A percentile compares a stretch with the other conserved stretches of the same genome.
These are phyloP conservation scores for Enterospora canceri DNA, from an alignment of 371 early-diverging fungal species.

Conservation along the genomic window DNA sequence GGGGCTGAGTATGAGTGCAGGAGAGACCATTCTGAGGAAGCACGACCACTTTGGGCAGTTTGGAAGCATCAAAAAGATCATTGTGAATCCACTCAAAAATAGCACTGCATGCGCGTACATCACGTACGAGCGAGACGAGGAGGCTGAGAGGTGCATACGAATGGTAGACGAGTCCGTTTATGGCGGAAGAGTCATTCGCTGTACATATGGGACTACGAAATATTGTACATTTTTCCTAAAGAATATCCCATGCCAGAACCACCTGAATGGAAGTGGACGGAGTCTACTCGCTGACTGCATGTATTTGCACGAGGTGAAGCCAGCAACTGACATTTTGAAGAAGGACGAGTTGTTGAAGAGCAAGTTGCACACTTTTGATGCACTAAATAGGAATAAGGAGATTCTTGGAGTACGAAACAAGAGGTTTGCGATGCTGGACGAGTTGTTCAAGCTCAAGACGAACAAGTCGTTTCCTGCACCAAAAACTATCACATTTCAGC, in stretches of 20 bases:
- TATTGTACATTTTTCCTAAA: conserved; percentile 58
- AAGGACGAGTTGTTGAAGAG: conserved; percentile 56
- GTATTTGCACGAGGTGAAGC: conserved; percentile 54
- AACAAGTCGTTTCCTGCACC: conserved; percentile 28
- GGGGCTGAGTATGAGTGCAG: conserved; percentile 54
- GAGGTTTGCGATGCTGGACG: conserved; percentile 36
- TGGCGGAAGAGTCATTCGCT: conserved; percentile 50
- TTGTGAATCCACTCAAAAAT: conserved; percentile 49
- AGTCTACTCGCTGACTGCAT: conserved; percentile 48
- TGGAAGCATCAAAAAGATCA: conserved; percentile 56
- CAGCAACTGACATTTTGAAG: conserved; percentile 47
- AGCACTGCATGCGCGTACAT: conserved; percentile 54
- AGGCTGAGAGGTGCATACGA: conserved; percentile 51
- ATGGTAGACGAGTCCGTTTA: conserved; percentile 54
- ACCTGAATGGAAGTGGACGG: background rate
- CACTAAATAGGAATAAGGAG: conserved; percentile 45
- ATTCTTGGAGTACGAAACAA: conserved; percentile 33
- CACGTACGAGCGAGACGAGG: conserved; percentile 47
- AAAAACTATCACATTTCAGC: conserved; percentile 42
- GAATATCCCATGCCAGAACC: conserved; percentile 53
- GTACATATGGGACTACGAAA: conserved; percentile 58
- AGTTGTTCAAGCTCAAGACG: conserved; percentile 38
- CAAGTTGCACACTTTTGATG: conserved; percentile 52
- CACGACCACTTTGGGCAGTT: conserved; percentile 57
- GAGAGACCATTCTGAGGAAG: conserved; percentile 48